phyloP scores from a whole-genome alignment of 2,329 filamentous ascomycete species.

The Talaromyces sp. region DNA sequence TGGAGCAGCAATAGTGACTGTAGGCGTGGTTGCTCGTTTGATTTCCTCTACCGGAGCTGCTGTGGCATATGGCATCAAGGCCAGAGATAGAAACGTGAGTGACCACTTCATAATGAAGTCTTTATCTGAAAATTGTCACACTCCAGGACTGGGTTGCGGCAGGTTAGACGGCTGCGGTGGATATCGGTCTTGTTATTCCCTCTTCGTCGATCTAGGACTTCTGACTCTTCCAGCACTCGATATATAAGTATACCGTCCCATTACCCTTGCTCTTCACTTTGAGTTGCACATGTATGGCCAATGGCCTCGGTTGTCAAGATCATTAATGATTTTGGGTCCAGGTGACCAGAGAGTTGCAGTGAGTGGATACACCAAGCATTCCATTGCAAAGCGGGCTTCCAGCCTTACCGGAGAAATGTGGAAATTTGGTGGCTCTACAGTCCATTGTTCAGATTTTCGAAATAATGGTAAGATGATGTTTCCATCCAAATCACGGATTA shows the following conservation, averaged over 20 bases:
- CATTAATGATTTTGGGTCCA: not conserved
- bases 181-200: not conserved
- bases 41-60: not conserved
- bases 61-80: not conserved
- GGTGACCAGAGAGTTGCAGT: not conserved
- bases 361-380: not conserved
- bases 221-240: not conserved
- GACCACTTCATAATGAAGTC: slow-evolving; percentile 2
- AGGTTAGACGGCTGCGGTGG: not conserved
- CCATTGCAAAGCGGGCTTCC: not conserved
- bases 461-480: not conserved
- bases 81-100: not conserved
- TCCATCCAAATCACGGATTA: not conserved
- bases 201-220: not conserved
- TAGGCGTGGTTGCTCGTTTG: slow-evolving; percentile 1
- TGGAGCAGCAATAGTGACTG: slow-evolving; percentile 29
- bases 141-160: not conserved
- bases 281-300: not conserved
- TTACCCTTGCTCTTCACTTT: not conserved
- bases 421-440: not conserved
- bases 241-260: not conserved
- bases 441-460: not conserved
- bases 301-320: not conserved
- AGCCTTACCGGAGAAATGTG: not conserved
- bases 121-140: not conserved